Evolutionary conservation across 1,139 yeast genomes (phyloP).

Genomic region (Saccharomyces hybrid): DNA sequence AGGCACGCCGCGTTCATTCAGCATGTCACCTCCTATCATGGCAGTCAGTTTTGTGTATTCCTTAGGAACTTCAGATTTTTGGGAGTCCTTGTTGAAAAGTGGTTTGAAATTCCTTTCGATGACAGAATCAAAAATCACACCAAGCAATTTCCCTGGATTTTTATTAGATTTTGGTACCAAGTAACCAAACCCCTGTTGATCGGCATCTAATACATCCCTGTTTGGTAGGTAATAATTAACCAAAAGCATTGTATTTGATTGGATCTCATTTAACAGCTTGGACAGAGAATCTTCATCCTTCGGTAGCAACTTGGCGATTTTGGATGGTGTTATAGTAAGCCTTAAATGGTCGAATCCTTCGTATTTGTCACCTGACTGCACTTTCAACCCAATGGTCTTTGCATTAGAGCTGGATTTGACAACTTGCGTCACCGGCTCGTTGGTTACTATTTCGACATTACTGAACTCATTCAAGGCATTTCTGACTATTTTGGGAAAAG

Average conservation of each 20-base stretch:
- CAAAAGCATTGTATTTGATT: conserved; percentile 50
- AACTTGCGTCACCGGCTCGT: conserved; percentile 19
- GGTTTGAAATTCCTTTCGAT: conserved; percentile 46
- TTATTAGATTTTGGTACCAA: conserved; percentile 56
- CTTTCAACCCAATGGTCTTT: conserved; percentile 10
- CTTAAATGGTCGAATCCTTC: conserved; percentile 46
- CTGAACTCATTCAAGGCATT: conserved; percentile 33
- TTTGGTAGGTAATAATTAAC: conserved; percentile 53
- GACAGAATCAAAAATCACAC: conserved; percentile 87
- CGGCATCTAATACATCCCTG: conserved; percentile 31
- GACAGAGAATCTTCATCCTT: conserved; percentile 17
- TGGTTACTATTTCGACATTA: conserved; percentile 39
- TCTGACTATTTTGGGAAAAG: conserved; percentile 41
- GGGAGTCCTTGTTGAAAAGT: conserved; percentile 21
- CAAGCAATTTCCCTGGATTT: conserved; percentile 61
- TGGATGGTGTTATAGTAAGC: conserved; percentile 44
- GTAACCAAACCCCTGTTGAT: conserved; percentile 72
- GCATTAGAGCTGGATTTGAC: conserved; percentile 6
- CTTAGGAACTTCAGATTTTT: conserved; percentile 24
- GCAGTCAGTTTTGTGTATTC: conserved; percentile 67
- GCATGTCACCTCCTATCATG: conserved; percentile 83
- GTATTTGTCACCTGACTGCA: conserved; percentile 12
- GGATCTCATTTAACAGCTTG: conserved; percentile 30
- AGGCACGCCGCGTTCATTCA: conserved; percentile 26
- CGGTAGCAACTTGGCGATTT: conserved; percentile 26